phyloP scores from a whole-genome alignment of 805 yeast genomes.

The Yarrowia deformans region DNA sequence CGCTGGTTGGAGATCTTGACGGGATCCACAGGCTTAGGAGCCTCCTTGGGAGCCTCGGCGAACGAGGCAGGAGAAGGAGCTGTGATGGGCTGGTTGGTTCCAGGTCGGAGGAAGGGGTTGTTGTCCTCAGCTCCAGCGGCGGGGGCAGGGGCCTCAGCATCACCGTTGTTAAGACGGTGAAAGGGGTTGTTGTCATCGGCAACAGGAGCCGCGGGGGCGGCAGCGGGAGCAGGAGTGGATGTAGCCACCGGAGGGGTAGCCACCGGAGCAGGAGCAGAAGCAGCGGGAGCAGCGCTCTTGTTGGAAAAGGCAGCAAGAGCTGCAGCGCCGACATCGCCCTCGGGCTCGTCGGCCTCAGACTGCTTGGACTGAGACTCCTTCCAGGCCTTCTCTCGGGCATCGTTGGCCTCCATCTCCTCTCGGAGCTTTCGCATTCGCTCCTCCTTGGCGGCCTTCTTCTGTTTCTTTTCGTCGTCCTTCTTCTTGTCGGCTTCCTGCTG shows the following conservation, averaged over 20 bases:
- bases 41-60: constrained; percentile 42
- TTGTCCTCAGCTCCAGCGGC: constrained; percentile 10
- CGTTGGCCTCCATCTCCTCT: constrained; percentile 45
- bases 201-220: constrained; percentile 39
- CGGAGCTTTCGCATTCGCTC: constrained; percentile 41
- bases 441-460: constrained; percentile 37
- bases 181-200: constrained; percentile 44
- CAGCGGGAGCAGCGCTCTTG: constrained; percentile 14
- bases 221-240: constrained; percentile 40
- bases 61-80: constrained; percentile 41
- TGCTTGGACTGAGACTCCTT: constrained; percentile 44
- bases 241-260: constrained; percentile 29
- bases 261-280: constrained; percentile 36
- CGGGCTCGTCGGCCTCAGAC: constrained; percentile 43
- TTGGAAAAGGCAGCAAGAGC: constrained; percentile 23
- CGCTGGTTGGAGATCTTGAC: constrained; percentile 49
- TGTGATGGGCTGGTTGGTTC: constrained; percentile 42
- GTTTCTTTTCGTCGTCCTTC: constrained; percentile 33
- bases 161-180: constrained; percentile 40
- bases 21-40: constrained; percentile 42
- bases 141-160: constrained; percentile 21
- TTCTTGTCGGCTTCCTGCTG: constrained; percentile 42
- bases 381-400: constrained; percentile 47
- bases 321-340: constrained; percentile 3
- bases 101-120: constrained; percentile 35